Evolutionary conservation across 352 stramenopile genomes (phyloP), one percentile per base, ranked within the genome.

Genomic region (Phytopythium sindhum): DNA sequence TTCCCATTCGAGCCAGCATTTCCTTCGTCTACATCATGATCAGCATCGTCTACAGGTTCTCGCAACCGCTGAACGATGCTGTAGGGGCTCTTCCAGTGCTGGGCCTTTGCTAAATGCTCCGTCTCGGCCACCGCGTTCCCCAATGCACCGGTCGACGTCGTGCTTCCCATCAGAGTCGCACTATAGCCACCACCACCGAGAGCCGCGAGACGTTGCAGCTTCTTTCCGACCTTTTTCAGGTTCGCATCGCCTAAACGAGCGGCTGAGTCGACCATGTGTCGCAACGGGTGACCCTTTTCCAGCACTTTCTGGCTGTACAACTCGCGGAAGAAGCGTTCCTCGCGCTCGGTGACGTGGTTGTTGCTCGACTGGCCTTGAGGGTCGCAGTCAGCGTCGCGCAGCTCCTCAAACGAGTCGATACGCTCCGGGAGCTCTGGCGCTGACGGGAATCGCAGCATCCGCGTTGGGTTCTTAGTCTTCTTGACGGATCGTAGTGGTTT

Each of bases 241-340:
- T 64, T 80, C 42, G 69, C 74, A 53, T 75, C 66, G 2, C 70
- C 67, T 0, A 92, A 63, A 19, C 70, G 69, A 51, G 77, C 65
- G 1, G 81, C 75, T 35, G 79, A 87, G 37, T 89, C 85, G 29
- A 94, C 63, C 68, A 92, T 90, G 70, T 94, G 81, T 1, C 77
- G 70, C n/a, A 94, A 64, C 14, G 83, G 78, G 52, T 94, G 82
- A 7, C 70, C 68, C 28, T 80, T 75, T 4, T 65, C 52, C 0
- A 81, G 63, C 17, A 79, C 63, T 57, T 86, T 85, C 17, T 89
- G 74, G 52, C 86, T 72, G 37, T 89, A 81, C 1, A 92, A 64
- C 41, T 91, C 85, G 19, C 75, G 75, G 48, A 94, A 92, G 61
- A 93, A 90, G 10, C 58, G 65, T 54, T 92, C 81, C 41, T 93